phyloP scores from a whole-genome alignment of 768 basidiomycete species.

The Tephrocybe sp. region DNA sequence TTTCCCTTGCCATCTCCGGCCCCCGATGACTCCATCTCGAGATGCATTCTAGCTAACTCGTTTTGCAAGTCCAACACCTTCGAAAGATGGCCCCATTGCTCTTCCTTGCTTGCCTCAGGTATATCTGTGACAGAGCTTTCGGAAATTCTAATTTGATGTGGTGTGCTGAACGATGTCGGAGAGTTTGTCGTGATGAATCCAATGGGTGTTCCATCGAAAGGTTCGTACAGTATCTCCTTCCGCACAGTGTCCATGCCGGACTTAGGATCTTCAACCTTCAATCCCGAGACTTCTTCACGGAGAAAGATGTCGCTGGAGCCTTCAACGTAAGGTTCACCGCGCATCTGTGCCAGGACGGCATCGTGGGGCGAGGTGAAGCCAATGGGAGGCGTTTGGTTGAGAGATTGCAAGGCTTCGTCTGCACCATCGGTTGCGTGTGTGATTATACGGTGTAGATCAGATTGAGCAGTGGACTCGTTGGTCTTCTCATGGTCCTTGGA shows the following conservation, averaged over 20 bases:
- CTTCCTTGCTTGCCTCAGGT: conserved; percentile 37
- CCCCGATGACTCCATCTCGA: conserved; percentile 73
- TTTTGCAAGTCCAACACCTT: conserved; percentile 72
- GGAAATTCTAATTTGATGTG: conserved; percentile 11
- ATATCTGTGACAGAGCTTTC: conserved; percentile 4
- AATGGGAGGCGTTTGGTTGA: not conserved
- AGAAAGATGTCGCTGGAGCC: conserved; percentile 14
- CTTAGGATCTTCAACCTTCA: conserved; percentile 4
- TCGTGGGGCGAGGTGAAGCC: conserved; percentile 60
- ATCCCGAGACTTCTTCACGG: conserved; percentile 1
- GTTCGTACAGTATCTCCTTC: conserved; percentile 35
- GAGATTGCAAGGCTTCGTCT: not conserved
- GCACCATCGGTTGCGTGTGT: not conserved
- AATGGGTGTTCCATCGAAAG: conserved; percentile 45
- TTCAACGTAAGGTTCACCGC: conserved; percentile 26
- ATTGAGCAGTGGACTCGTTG: not conserved
- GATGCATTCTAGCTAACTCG: conserved; percentile 70
- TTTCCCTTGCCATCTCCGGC: conserved; percentile 31
- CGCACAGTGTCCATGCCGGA: not conserved
- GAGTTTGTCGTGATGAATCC: conserved; percentile 34
- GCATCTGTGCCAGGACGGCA: conserved; percentile 54
- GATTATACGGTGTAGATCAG: not conserved
- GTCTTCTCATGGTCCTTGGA: conserved; percentile 6
- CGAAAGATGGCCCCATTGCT: conserved; percentile 67
- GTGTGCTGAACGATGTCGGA: conserved; percentile 7